These are phyloP conservation scores for Halteria grandinella DNA, from an alignment of 73 alveolate genomes.

Conservation along the genomic window DNA sequence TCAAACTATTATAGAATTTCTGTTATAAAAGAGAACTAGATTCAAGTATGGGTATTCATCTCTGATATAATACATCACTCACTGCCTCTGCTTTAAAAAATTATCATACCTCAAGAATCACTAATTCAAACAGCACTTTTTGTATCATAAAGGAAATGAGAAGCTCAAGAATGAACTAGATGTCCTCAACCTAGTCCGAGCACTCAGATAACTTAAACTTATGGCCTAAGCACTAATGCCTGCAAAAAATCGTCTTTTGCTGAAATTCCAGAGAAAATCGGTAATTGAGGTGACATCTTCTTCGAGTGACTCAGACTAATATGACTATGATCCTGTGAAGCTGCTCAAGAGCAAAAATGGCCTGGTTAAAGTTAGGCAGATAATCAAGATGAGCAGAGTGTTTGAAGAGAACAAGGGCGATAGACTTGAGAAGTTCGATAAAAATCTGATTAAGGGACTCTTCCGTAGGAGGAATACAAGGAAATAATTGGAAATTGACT, in stretches of 20 bases:
- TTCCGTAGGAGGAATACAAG: no score
- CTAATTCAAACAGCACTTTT: not conserved
- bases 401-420: no score
- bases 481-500: no score
- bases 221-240: slow-evolving; percentile 18
- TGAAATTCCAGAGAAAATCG: slow-evolving; percentile 41
- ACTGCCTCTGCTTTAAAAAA: slow-evolving; percentile 12
- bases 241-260: not conserved
- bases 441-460: no score
- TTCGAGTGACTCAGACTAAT: slow-evolving; percentile 26
- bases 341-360: not conserved
- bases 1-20: not conserved
- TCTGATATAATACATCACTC: not conserved
- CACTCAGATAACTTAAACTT: slow-evolving; percentile 5
- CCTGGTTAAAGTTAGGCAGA: slow-evolving; percentile 1
- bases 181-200: slow-evolving; percentile 19
- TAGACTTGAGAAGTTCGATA: no score
- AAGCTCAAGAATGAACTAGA: slow-evolving; percentile 36
- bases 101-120: not conserved
- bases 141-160: slow-evolving; percentile 33
- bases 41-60: not conserved
- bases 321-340: slow-evolving; percentile 9
- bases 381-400: not conserved
- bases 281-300: slow-evolving; percentile 1
- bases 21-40: slow-evolving; percentile 6